Percentiles rank a stretch among this genome's conserved stretches.
phyloP scores from a whole-genome alignment of 768 basidiomycete species.

The Calocybe gangraenosa region DNA sequence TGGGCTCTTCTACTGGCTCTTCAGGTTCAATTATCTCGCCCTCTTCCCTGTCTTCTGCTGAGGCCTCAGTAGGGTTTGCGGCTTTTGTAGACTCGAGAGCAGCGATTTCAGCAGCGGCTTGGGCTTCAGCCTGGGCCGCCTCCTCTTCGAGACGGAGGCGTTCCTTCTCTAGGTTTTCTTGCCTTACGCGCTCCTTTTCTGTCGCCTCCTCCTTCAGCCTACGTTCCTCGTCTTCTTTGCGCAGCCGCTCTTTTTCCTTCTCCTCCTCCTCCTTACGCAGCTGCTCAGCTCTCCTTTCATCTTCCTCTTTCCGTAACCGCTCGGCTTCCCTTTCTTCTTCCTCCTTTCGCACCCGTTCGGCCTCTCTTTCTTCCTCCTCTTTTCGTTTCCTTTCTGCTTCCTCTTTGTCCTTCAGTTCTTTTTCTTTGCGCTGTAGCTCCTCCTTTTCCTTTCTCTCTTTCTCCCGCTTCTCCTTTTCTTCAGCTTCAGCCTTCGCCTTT shows the following conservation, averaged over 20 bases:
- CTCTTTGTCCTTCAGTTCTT: slow-evolving; percentile 30
- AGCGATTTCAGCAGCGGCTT: slow-evolving; percentile 33
- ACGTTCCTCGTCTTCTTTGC: slow-evolving; percentile 38
- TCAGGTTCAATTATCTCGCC: slow-evolving; percentile 21
- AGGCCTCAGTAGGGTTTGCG: slow-evolving; percentile 11
- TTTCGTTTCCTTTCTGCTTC: slow-evolving; percentile 24
- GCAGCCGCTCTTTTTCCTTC: slow-evolving; percentile 44
- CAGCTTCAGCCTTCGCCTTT: slow-evolving; percentile 34
- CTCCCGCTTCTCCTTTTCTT: slow-evolving; percentile 38
- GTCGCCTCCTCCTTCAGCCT: slow-evolving; percentile 31
- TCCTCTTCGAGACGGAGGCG: slow-evolving; percentile 34
- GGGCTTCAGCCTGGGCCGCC: slow-evolving; percentile 17
- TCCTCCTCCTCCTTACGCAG: slow-evolving; percentile 47
- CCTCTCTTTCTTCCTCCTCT: slow-evolving; percentile 27
- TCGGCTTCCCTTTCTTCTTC: slow-evolving; percentile 23
- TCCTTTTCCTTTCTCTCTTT: slow-evolving; percentile 37
- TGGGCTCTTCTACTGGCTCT: slow-evolving; percentile 35
- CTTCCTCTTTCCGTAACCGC: slow-evolving; percentile 22
- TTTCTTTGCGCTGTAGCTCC: slow-evolving; percentile 38
- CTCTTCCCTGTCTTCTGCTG: slow-evolving; percentile 31
- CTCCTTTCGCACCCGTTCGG: slow-evolving; percentile 35
- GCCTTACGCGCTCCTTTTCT: slow-evolving; percentile 30
- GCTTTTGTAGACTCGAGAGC: slow-evolving; percentile 31
- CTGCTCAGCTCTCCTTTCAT: slow-evolving; percentile 15
- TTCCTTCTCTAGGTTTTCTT: slow-evolving; percentile 28